Evolutionary conservation across 495 filamentous ascomycete genomes (phyloP), one percentile per base, ranked within the genome.

Genomic region (Podospora pseudopauciseta): DNA sequence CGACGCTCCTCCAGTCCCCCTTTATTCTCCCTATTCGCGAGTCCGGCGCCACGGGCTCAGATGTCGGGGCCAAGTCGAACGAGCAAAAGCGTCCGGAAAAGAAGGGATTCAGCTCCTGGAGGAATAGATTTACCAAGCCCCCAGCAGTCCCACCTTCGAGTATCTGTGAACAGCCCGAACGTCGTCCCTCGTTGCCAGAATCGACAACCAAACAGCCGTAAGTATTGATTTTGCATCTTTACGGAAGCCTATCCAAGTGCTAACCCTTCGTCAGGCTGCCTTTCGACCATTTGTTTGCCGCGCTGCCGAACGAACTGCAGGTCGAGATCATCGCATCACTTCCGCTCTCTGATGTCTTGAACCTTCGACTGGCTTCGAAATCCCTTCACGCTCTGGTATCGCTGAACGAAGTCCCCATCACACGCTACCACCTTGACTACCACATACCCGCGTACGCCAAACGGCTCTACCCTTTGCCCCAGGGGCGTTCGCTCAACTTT

Each of bases 311-410:
- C 67, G 85, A 87, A 70, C 71, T 87, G 61, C 85, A 86, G 73
- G 80, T 84, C 6, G 83, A 86, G 67, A 84, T 87, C 67, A 82
- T 87, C 60, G 79, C 83, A 13, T 82, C 83, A 2, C 78, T 87
- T 26, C 83, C 85, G 9, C 79, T 87, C 62, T 83, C 81, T 3
- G 81, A 84, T 64, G 76, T 87, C 2, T 75, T 87, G 23, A 85
- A 79, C 63, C 75, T 87, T 28, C 79, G 85, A 65, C 67, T 84
- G 32, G 80, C 84, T 2, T 87, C 84, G 16, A 82, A 83, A 65
- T 82, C 82, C 19, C 79, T 85, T 70, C 84, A 86, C 68, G 78
- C 77, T 30, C 76, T 86, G 67, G 80, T 87, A n/a, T 82, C 84
- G n/a, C 65, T 83, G 2, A 85, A 87, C 74, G 85, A 87, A 69